phyloP scores from a whole-genome alignment of 1,139 yeast genomes.

The Taiozyma onychis region DNA sequence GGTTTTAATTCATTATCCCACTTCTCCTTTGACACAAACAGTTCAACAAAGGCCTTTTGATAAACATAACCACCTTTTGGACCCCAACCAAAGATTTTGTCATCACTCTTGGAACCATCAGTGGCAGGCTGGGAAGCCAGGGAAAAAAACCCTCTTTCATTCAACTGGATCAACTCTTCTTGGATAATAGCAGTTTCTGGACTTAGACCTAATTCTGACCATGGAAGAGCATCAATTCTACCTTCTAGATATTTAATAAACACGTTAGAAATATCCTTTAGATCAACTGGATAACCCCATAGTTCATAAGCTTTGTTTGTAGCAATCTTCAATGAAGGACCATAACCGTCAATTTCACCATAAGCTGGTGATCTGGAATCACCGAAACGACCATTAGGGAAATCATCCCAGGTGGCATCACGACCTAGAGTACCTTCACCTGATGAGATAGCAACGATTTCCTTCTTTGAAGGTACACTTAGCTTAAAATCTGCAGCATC shows the following conservation, averaged over 20 bases:
- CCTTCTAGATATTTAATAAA: conserved; percentile 74
- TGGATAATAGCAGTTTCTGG: conserved; percentile 92
- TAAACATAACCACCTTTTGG: conserved; percentile 85
- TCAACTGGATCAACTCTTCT: conserved; percentile 78
- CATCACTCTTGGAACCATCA: conserved; percentile 69
- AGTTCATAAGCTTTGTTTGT: conserved; percentile 61
- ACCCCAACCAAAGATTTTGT: conserved; percentile 94
- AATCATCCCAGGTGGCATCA: conserved; percentile 98
- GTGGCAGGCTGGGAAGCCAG: conserved; percentile 95
- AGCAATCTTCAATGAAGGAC: conserved; percentile 79
- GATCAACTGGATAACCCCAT: conserved; percentile 81
- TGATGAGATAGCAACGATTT: conserved; percentile 67
- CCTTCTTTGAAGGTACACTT: conserved; percentile 38
- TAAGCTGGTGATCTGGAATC: conserved; percentile 96
- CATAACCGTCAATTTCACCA: conserved; percentile 97
- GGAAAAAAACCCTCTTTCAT: conserved; percentile 73
- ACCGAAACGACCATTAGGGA: conserved; percentile 96
- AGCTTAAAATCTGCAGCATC: conserved; percentile 21
- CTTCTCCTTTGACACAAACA: conserved; percentile 63
- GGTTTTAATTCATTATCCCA: conserved; percentile 59
- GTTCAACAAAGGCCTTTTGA: conserved; percentile 91
- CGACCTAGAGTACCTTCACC: conserved; percentile 85
- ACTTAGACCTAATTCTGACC: conserved; percentile 82
- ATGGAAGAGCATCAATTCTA: conserved; percentile 75
- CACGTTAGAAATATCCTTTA: conserved; percentile 57